Evolutionary conservation across 2,329 filamentous ascomycete species (phyloP), one percentile per base, ranked within the genome.

Genomic region (Paecilomyces formosus): DNA sequence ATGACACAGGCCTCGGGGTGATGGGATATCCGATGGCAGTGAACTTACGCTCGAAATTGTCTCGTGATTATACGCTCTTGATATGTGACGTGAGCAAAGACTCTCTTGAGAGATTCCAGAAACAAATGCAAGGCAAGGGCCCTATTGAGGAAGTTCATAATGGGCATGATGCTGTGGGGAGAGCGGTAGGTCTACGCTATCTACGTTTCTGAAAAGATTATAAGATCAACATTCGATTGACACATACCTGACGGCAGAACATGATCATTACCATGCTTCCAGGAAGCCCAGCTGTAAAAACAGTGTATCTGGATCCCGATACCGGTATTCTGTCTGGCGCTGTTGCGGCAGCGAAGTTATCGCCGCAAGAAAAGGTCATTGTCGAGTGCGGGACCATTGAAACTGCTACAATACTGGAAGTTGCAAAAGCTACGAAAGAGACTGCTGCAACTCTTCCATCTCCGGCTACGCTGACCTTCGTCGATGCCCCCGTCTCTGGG

Each of bases 331-430:
- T 65, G 24, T 52, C 60, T 24, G 63, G 61, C 8, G 58, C 55
- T 4, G 24, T 26, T 26, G 24, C 24, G 24, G 24, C 24, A 26
- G 24, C 24, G 24, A 54, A 61, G 31, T 58, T 56, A 2, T 11
- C 22, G n/a, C 68, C 68, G 12, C 68, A 70, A 54, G 78, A 79
- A 60, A 71, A 81, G 22, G 67, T 82, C 49, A 76, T 82, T 63
- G 67, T 67, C 61, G 80, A 82, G 68, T 81, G 78, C 67, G 80
- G 78, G 1, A 82, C 80, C 15, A 82, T 82, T 66, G 80, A 82
- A 61, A 79, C 79, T 0, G 75, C 74, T 8, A 81, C 79, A 3
- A 80, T 77, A 49, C 70, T 80, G 31, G 70, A 71, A n/a, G 76
- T 81, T 30, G 62, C 71, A 30, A 74, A 76, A 55, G 62, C 63